phyloP scores from a whole-genome alignment of 2,329 filamentous ascomycete genomes.

The Beauveria scarabaeidicola region DNA sequence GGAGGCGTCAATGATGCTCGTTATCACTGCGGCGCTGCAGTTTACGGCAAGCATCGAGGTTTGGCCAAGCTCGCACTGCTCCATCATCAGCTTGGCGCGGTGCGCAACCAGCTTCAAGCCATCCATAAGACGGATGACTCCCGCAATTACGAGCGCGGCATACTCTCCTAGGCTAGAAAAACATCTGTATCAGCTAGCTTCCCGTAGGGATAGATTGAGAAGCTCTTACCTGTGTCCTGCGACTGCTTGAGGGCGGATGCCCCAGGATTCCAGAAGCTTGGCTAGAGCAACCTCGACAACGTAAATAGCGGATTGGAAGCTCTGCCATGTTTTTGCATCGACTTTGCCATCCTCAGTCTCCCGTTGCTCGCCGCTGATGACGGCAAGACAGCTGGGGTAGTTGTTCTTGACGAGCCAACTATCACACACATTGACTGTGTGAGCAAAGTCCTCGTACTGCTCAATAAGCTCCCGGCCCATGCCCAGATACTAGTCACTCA shows the following conservation, averaged over 20 bases:
- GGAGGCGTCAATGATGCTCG: not conserved
- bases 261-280: slow-evolving; percentile 20
- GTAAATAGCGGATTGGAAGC: slow-evolving; percentile 22
- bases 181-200: not conserved
- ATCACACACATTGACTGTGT: not conserved
- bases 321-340: slow-evolving; percentile 13
- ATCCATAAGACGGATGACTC: slow-evolving; percentile 14
- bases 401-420: not conserved
- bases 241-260: slow-evolving; percentile 16
- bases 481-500: not conserved
- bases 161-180: slow-evolving; percentile 19
- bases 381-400: not conserved
- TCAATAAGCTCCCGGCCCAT: not conserved
- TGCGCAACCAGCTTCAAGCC: slow-evolving; percentile 17
- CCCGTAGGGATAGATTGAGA: not conserved
- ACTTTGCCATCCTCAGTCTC: not conserved
- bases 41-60: slow-evolving; percentile 18
- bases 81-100: slow-evolving; percentile 17
- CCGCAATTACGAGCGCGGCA: slow-evolving; percentile 18
- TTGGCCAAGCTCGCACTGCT: slow-evolving; percentile 11
- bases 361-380: not conserved
- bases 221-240: slow-evolving; percentile 17
- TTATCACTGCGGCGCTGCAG: slow-evolving; percentile 12
- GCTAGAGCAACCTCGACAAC: slow-evolving; percentile 24
- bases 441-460: not conserved